Base-by-base conservation (phyloP, 257 asterid genomes). In the Petunia secreta region DNA sequence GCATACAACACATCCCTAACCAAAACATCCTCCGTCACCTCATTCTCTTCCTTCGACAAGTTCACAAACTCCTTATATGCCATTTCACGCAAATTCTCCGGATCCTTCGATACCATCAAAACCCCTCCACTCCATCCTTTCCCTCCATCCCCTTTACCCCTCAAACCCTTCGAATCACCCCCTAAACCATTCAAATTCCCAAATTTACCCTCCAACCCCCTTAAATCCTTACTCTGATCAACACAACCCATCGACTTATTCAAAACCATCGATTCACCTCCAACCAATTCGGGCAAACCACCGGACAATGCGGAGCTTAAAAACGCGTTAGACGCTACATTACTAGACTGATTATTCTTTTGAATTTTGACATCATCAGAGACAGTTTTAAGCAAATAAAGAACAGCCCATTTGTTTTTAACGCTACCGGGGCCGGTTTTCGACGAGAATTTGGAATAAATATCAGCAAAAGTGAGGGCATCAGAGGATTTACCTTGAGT, bases 1-100 rank as follows among this genome's bases (percentile, higher is more conserved):
- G 97, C 92, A 87, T 96, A 96, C 80, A 96, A 64, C 83, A 96
- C 92, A 89, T 96, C 99, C 86, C 98, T 90, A 80, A 96, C 98
- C 87, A 96, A 86, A 74, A 86, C 91, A 83, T 88, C 95, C 86
- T 96, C 99, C 0, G 97, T 75, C 10, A 91, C 95, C 88, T 91
- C 98, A 80, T 90, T 94, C 84, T 96, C 97, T 60, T 96, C 98
- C 91, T 92, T 94, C 67, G 90, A 63, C 80, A 96, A 87, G 40
- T 78, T 89, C 2, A 80, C 89, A 88, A 87, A 94, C 84, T 92
- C 99, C 83, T 86, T 86, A 75, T 91, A 96, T 0, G 97, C 98
- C 89, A 91, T 87, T 81, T 96, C 95, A 8, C 98, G 96, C 25
- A 91, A 82, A 78, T 96, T 96, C 81, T 88, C 92, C 0, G 98